Conservation (phyloP, 1,284 basidiomycete genomes). For the Tranzscheliella williamsii region DNA sequence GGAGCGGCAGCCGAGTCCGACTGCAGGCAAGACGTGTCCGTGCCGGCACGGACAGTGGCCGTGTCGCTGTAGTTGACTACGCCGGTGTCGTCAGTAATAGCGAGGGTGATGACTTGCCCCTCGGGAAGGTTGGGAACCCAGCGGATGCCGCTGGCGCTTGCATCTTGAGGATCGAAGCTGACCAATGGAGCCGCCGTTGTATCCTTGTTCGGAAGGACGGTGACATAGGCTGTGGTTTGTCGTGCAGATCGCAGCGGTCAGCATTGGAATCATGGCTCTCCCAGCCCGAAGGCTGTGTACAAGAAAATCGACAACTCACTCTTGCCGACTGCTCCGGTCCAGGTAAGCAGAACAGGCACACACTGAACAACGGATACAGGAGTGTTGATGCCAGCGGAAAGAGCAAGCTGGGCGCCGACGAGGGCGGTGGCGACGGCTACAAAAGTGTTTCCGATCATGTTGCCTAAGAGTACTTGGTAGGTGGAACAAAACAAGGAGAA, state of each 20-base stretch:
- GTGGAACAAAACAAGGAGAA: too few relatives aligned
- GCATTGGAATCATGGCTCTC: too few relatives aligned
- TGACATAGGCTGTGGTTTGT: constrained; percentile 31
- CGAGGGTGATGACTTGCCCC: constrained; percentile 16
- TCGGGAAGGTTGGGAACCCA: constrained; percentile 31
- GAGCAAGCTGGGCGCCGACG: constrained; percentile 11
- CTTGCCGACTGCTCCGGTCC: constrained; percentile 27
- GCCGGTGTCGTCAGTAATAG: constrained; percentile 28
- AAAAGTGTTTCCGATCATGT: too few relatives aligned
- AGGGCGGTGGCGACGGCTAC: too few relatives aligned
- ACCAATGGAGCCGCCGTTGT: constrained; percentile 26
- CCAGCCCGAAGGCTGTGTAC: too few relatives aligned
- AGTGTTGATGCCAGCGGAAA: constrained; percentile 34
- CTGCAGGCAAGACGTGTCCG: constrained; percentile 20
- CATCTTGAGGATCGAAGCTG: constrained; percentile 16
- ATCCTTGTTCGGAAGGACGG: constrained; percentile 18
- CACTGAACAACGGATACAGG: constrained; percentile 40
- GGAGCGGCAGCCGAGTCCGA: constrained; percentile 6
- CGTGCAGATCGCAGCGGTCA: too few relatives aligned
- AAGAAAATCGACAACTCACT: constrained; percentile 10
- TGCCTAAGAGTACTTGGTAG: too few relatives aligned
- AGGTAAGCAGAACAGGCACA: constrained; percentile 35
- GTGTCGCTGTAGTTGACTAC: constrained; percentile 13
- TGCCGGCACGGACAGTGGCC: constrained; percentile 17
- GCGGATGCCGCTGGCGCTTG: constrained; percentile 11